phyloP scores from a whole-genome alignment of 2,329 filamentous ascomycete species.

The Claviceps cyperi region DNA sequence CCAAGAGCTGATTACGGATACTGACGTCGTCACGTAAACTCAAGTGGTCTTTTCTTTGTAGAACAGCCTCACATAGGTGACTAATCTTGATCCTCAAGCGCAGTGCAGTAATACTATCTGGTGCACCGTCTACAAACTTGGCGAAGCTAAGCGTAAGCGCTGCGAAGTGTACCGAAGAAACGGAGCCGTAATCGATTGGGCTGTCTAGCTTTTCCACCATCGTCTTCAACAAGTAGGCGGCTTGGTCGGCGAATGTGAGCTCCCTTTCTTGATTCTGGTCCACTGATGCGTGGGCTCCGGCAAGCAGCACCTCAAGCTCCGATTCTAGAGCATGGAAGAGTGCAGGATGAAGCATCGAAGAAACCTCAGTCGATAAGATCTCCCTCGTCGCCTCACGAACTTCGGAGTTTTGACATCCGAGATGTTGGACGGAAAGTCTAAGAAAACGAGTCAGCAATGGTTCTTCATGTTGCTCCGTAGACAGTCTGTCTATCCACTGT shows the following conservation, averaged over 20 bases:
- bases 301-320: conserved; percentile 49
- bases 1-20: conserved; percentile 52
- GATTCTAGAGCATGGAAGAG: conserved; percentile 51
- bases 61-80: conserved; percentile 50
- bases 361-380: conserved; percentile 50
- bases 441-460: conserved; percentile 46
- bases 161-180: conserved; percentile 49
- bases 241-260: conserved; percentile 53
- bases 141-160: conserved; percentile 50
- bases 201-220: conserved; percentile 51
- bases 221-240: conserved; percentile 46
- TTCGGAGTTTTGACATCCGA: conserved; percentile 48
- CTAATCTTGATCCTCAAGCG: conserved; percentile 57
- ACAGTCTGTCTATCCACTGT: conserved; percentile 49
- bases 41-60: conserved; percentile 51
- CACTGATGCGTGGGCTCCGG: conserved; percentile 35
- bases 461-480: conserved; percentile 45
- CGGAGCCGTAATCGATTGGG: conserved; percentile 45
- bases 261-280: conserved; percentile 43
- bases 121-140: conserved; percentile 46
- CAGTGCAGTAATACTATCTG: conserved; percentile 40
- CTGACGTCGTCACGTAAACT: conserved; percentile 55
- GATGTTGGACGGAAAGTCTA: conserved; percentile 47
- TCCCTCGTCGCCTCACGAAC: conserved; percentile 54
- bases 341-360: conserved; percentile 44